Base-by-base conservation (phyloP, 352 stramenopile species). In the Elongisporangium anandrum region DNA sequence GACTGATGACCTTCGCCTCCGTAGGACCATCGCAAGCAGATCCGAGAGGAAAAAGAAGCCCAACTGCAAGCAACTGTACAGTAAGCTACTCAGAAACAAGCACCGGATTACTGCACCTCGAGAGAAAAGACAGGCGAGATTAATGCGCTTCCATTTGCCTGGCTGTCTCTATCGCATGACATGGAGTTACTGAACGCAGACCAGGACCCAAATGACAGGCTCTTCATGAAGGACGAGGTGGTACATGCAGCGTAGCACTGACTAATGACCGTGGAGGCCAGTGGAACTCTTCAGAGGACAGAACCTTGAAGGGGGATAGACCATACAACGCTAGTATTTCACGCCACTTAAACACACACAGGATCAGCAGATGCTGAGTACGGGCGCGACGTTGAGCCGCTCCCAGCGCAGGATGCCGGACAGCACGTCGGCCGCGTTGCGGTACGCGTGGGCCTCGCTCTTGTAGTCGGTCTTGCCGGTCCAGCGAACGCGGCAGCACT, bases 401-500 rank as follows among this genome's bases (percentile, higher is more conserved):
- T 77, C 69, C 69, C 69, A 77, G n/a, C 66, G 66, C 50, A 77
- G 19, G 41, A 75, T 55, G 3, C 54, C 51, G 9, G 66, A 54
- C 19, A 77, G 26, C 17, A 57, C 72, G 23, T 77, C 69, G 4
- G 66, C 59, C 16, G 69, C 64, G 22, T 69, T 72, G 8, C 64
- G 66, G 49, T 59, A 66, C 6, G 69, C 69, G 26, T 75, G 57
- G 9, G 55, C 48, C 38, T 66, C 57, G 54, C 60, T 73, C 52
- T 66, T 70, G 52, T 75, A 77, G 52, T 77, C 59, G 8, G 69
- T 75, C 17, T 61, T 61, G 49, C 69, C 69, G 1, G 56, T 64
- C 66, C 66, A 77, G 4, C 64, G 64, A 13, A 77, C 61, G 39
- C 70, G 47, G 45, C 64, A 62, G 50, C 49, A 69, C 22, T 52